Percentiles rank a stretch among this genome's conserved stretches.
Conservation (phyloP, 2,329 filamentous ascomycete genomes). For the Coniella lustricola region DNA sequence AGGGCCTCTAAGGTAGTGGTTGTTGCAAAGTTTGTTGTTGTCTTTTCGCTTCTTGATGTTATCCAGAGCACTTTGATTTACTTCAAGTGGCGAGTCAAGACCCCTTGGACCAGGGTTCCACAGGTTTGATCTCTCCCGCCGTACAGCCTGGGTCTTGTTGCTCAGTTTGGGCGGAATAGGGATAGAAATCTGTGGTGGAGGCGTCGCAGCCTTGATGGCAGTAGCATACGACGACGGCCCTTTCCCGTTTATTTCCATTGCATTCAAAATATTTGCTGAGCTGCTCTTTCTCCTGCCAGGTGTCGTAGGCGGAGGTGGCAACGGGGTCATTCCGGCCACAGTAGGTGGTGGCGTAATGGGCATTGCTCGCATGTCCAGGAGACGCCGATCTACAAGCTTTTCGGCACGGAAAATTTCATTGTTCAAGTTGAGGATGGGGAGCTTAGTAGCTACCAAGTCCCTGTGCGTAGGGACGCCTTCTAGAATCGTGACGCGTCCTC, state of each 20-base stretch:
- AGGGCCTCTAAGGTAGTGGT: conserved; percentile 51
- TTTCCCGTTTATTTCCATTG: conserved; percentile 3
- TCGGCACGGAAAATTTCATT: conserved; percentile 46
- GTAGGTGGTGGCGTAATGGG: conserved; percentile 4
- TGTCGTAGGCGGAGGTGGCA: conserved; percentile 20
- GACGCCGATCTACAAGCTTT: conserved; percentile 37
- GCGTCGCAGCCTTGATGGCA: conserved; percentile 33
- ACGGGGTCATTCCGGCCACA: conserved; percentile 14
- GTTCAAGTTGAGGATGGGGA: conserved; percentile 40
- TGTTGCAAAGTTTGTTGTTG: conserved; percentile 53
- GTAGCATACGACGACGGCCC: conserved; percentile 33
- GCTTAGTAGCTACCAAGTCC: conserved; percentile 40
- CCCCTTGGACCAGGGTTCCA: conserved; percentile 52
- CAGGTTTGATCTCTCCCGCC: conserved; percentile 23
- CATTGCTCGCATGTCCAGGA: conserved; percentile 17
- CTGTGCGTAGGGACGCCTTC: conserved; percentile 46
- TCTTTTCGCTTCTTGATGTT: conserved; percentile 49
- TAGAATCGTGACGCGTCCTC: conserved; percentile 43
- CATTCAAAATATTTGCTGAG: not conserved
- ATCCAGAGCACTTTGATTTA: conserved; percentile 41
- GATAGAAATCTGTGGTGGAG: conserved; percentile 36
- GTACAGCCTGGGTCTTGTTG: conserved; percentile 17
- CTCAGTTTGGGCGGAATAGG: conserved; percentile 27
- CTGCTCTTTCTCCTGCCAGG: conserved; percentile 16
- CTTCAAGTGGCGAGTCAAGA: conserved; percentile 43